Conservation (phyloP, 371 early-diverging fungal species). For the Umbelopsis sp. region DNA sequence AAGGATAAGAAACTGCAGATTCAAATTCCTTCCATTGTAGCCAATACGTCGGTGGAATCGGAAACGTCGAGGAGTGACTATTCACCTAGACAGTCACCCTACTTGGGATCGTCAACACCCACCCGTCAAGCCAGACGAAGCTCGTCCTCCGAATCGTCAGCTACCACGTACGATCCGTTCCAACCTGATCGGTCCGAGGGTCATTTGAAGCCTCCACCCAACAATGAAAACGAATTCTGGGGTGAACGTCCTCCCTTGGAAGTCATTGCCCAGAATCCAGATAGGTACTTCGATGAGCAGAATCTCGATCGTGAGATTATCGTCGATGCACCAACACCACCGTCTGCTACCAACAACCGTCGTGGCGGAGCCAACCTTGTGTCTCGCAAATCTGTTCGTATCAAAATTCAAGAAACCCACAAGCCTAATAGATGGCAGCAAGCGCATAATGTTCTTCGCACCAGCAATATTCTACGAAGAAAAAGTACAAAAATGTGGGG, state of each 20-base stretch:
- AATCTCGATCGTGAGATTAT: conserved; percentile 77
- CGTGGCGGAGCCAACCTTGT: conserved; percentile 21
- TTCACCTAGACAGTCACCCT: conserved; percentile 2
- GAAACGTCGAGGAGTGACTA: neutral
- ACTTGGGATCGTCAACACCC: neutral
- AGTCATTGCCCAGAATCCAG: conserved; percentile 72
- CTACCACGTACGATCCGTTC: neutral
- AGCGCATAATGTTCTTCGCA: conserved; percentile 28
- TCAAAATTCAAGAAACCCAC: conserved; percentile 50
- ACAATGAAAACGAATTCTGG: conserved; percentile 46
- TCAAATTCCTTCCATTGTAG: neutral
- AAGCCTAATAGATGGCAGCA: neutral
- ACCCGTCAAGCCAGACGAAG: conserved; percentile 2
- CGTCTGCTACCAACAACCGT: conserved; percentile 5
- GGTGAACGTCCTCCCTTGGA: conserved; percentile 79
- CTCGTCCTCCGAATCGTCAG: conserved; percentile 4
- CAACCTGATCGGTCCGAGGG: conserved; percentile 10
- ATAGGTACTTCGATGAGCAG: conserved; percentile 76
- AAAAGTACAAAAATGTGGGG: conserved; percentile 63
- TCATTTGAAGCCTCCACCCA: conserved; percentile 16
- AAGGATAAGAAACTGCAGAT: conserved; percentile 14
- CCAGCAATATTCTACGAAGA: conserved; percentile 39
- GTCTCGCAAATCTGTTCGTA: conserved; percentile 54
- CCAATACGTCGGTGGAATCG: neutral
- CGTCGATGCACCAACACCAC: conserved; percentile 30